Evolutionary conservation across 257 asterid genomes (phyloP).

Genomic region (Schizonepeta tenuifolia): DNA sequence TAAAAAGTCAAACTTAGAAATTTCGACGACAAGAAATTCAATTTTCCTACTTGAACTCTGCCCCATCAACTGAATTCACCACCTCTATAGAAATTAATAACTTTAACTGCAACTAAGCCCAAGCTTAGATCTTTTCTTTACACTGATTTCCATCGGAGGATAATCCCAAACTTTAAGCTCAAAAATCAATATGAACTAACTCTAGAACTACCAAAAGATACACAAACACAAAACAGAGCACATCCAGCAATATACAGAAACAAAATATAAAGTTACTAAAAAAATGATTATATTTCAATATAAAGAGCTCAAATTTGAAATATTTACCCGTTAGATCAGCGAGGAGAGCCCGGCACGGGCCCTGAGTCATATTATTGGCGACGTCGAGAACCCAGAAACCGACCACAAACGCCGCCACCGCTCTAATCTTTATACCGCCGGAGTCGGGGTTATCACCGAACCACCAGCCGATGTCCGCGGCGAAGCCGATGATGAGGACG

Average conservation of each 20-base stretch:
- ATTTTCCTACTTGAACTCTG: background rate
- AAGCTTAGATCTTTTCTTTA: background rate
- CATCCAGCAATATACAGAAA: background rate
- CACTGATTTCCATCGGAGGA: background rate
- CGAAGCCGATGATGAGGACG: slow-evolving; percentile 62
- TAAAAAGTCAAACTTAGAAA: slow-evolving; percentile 4
- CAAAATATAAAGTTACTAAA: background rate
- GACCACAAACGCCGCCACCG: slow-evolving; percentile 63
- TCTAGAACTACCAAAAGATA: background rate
- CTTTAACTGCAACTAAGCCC: background rate
- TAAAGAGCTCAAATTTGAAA: background rate
- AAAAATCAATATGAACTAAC: background rate
- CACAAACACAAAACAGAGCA: slow-evolving; percentile 1
- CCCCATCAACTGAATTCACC: slow-evolving; percentile 6
- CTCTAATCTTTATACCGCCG: slow-evolving; percentile 53
- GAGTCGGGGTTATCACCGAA: slow-evolving; percentile 62
- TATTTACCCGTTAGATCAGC: slow-evolving; percentile 82
- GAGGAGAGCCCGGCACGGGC: slow-evolving; percentile 88
- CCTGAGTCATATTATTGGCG: slow-evolving; percentile 87
- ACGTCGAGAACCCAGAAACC: slow-evolving; percentile 94
- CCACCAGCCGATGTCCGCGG: slow-evolving; percentile 81
- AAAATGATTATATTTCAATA: background rate
- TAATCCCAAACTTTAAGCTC: background rate
- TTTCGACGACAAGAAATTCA: background rate
- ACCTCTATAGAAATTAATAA: background rate